These are phyloP conservation scores for Graphilbum fragrans DNA, from an alignment of 2,329 filamentous ascomycete species.

Conservation along the genomic window DNA sequence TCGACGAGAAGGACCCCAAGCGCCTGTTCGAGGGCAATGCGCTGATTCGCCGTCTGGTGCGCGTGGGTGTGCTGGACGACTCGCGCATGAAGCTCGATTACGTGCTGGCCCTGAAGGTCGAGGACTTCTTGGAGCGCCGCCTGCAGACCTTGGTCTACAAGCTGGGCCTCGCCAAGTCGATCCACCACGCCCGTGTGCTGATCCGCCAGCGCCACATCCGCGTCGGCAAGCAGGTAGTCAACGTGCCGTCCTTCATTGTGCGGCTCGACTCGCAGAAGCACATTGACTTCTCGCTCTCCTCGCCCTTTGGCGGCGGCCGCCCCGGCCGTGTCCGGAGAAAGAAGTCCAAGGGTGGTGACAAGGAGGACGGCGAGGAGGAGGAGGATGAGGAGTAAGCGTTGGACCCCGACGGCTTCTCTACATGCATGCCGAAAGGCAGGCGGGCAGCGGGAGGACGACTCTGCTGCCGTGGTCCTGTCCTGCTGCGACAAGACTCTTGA, in stretches of 20 bases:
- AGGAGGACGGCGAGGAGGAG: conserved; percentile 65
- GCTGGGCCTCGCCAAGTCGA: conserved; percentile 99
- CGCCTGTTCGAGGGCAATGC: conserved; percentile 99
- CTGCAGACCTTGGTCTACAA: conserved; percentile 99
- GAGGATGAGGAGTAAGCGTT: conserved; percentile 55
- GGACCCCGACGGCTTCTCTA: not conserved
- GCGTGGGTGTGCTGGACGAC: conserved; percentile 99
- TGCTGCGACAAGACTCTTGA: no score
- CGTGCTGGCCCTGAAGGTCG: conserved; percentile 96
- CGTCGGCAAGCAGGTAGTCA: conserved; percentile 99
- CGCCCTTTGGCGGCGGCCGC: conserved; percentile 93
- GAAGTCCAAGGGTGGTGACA: conserved; percentile 96
- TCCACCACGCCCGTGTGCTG: conserved; percentile 99
- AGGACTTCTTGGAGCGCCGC: conserved; percentile 99
- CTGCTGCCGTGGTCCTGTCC: no score
- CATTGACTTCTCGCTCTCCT: conserved; percentile 97
- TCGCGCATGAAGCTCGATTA: conserved; percentile 99
- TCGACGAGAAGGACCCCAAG: conserved; percentile 99
- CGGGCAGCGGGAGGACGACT: no score
- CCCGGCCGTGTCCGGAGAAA: conserved; percentile 97
- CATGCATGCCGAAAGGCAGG: not conserved
- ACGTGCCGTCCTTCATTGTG: conserved; percentile 98
- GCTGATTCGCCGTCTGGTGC: conserved; percentile 98
- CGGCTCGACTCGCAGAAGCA: conserved; percentile 99
- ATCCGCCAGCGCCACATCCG: conserved; percentile 99